Base-by-base conservation (phyloP, 352 stramenopile species). In the Paralagenidium karlingii region DNA sequence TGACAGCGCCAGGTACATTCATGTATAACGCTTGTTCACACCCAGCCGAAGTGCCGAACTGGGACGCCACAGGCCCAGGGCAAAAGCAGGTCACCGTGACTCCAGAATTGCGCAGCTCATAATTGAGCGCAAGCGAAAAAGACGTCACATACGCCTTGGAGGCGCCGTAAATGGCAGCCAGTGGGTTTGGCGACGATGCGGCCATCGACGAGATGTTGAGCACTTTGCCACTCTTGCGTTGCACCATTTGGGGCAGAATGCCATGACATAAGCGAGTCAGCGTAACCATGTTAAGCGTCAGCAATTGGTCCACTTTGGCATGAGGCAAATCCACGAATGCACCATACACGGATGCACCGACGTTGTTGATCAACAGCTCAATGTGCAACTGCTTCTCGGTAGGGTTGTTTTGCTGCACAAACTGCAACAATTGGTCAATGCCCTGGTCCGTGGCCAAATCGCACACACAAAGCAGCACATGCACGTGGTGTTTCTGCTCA, bases 361-460 rank as follows among this genome's bases (percentile, higher is more conserved):
- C 80, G 40, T 88, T 90, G 55, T 93, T 93, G 28, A 94, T 52
- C 5, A 94, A 62, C 27, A 94, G 79, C 34, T 93, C 80, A 34
- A 94, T 53, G 15, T 81, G 43, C 13, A 84, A 38, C 19, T 81
- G 51, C 36, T 81, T 69, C 26, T 73, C 47, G 3, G 19, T 7
- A n/a, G n/a, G n/a, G n/a, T n/a, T n/a, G n/a, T n/a, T n/a, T n/a
- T n/a, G n/a, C 20, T 58, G 43, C 8, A 88, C 45, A 28, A 74
- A 74, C n/a, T 58, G 43, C 6, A 82, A 34, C 11, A 90, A 54
- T 38, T 55, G 71, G 24, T 63, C 31, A n/a, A 85, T 63, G 8
- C 76, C 75, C 2, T 60, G 43, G 2, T 47, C 27, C 2, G 60
- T 83, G 9, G 57, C 43, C 36, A 91, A 37, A 43, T 88, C 71